These are phyloP conservation scores for Panicum virgatum DNA, from an alignment of 202 grass and related monocot species.

Conservation along the genomic window DNA sequence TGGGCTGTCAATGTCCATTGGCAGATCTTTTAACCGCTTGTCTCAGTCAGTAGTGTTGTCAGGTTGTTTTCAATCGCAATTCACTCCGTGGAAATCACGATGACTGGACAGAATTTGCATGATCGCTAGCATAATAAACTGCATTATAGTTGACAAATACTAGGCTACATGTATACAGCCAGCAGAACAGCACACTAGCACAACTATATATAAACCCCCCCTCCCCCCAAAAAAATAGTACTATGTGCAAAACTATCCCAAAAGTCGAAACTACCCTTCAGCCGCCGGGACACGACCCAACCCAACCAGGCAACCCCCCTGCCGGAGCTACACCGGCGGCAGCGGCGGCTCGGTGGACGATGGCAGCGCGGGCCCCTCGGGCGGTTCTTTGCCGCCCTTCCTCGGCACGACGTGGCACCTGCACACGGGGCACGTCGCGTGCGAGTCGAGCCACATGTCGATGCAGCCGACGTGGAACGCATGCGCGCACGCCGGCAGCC, in stretches of 20 bases:
- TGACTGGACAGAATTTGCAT: not conserved
- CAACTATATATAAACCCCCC: not conserved
- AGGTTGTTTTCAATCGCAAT: not conserved
- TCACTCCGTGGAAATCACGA: not conserved
- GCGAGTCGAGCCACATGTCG: conserved; percentile 75
- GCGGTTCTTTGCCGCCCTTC: not conserved
- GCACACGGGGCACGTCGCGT: conserved; percentile 69
- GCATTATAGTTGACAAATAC: not conserved
- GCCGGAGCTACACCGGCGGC: conserved; percentile 44
- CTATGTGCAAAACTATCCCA: not conserved
- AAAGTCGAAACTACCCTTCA: not conserved
- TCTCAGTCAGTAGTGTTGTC: not conserved
- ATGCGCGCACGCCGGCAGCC: conserved; percentile 67
- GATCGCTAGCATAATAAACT: not conserved
- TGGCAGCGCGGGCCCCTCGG: not conserved
- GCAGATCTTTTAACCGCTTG: not conserved
- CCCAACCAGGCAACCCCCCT: too few species aligned
- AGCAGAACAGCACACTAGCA: not conserved
- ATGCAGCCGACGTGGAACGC: conserved; percentile 71
- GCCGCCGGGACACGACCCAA: not conserved
- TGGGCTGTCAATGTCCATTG: not conserved
- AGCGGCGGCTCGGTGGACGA: conserved; percentile 8
- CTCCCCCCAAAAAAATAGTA: not conserved
- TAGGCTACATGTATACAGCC: not conserved
- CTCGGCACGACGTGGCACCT: conserved; percentile 36